Evolutionary conservation across 2,329 filamentous ascomycete genomes (phyloP).

Genomic region (Juglanconis juglandina): DNA sequence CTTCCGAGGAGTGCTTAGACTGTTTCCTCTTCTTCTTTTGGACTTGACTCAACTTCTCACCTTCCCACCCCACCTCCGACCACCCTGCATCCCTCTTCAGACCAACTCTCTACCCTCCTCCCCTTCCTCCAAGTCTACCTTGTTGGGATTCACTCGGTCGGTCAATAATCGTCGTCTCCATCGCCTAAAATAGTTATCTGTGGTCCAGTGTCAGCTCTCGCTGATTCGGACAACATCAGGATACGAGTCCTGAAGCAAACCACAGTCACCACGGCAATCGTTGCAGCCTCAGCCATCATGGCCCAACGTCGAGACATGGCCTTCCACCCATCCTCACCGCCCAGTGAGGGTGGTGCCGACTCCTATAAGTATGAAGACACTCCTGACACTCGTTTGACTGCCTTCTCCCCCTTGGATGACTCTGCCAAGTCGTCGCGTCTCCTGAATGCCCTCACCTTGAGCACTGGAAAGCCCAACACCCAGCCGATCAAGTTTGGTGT

Average conservation of each 20-base stretch:
- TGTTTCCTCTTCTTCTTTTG: not conserved
- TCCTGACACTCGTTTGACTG: constrained; percentile 60
- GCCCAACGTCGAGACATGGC: constrained; percentile 38
- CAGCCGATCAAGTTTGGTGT: constrained; percentile 24
- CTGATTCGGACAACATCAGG: not conserved
- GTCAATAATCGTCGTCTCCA: not conserved
- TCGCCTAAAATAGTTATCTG: not conserved
- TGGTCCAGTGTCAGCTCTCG: not conserved
- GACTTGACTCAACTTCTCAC: not conserved
- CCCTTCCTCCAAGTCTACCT: not conserved
- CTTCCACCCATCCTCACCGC: constrained; percentile 47
- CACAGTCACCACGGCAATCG: not conserved
- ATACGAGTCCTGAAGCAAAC: not conserved
- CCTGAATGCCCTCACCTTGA: constrained; percentile 30
- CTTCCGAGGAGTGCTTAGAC: not conserved
- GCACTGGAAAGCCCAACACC: constrained; percentile 26
- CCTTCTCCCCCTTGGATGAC: constrained; percentile 60
- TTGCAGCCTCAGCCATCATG: constrained; percentile 29
- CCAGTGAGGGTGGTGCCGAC: constrained; percentile 50
- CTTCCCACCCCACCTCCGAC: not conserved
- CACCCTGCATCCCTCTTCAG: not conserved
- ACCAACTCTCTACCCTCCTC: not conserved
- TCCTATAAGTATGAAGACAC: constrained; percentile 56
- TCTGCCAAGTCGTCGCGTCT: constrained; percentile 42
- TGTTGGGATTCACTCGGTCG: not conserved